Percentiles rank a stretch among this genome's conserved stretches.
Evolutionary conservation across 305 asterid genomes (phyloP).

Genomic region (Solanum hybrid): DNA sequence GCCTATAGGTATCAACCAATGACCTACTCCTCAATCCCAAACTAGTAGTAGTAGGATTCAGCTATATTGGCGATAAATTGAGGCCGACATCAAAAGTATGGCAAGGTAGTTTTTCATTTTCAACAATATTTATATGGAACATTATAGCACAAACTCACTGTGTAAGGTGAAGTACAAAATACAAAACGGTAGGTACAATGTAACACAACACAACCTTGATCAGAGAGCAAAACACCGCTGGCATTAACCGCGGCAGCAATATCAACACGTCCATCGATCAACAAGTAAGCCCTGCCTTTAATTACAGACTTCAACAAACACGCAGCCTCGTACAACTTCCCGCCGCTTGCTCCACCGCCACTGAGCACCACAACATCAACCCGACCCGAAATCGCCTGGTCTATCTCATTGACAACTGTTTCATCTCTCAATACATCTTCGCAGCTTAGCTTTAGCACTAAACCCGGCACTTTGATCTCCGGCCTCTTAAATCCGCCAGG

Average conservation of each 20-base stretch:
- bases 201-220: constrained; percentile 49
- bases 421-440: constrained; percentile 45
- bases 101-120: background rate
- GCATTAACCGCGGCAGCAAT: constrained; percentile 86
- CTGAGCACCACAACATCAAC: constrained; percentile 77
- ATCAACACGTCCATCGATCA: constrained; percentile 84
- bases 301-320: constrained; percentile 72
- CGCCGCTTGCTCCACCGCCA: constrained; percentile 57
- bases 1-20: background rate
- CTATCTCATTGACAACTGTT: constrained; percentile 40
- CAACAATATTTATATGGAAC: background rate
- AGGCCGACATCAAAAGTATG: background rate
- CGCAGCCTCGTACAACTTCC: constrained; percentile 79
- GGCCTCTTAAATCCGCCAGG: constrained; percentile 99
- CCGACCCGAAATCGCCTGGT: constrained; percentile 49
- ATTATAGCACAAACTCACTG: background rate
- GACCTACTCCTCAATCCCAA: background rate
- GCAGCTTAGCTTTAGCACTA: constrained; percentile 50
- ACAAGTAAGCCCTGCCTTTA: constrained; percentile 70
- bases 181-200: background rate
- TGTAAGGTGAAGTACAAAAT: background rate
- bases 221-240: constrained; percentile 84
- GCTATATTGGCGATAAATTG: background rate
- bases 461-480: constrained; percentile 68
- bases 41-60: background rate